Conservation (phyloP, 345 rosid genomes). For the Jatropha curcas region DNA sequence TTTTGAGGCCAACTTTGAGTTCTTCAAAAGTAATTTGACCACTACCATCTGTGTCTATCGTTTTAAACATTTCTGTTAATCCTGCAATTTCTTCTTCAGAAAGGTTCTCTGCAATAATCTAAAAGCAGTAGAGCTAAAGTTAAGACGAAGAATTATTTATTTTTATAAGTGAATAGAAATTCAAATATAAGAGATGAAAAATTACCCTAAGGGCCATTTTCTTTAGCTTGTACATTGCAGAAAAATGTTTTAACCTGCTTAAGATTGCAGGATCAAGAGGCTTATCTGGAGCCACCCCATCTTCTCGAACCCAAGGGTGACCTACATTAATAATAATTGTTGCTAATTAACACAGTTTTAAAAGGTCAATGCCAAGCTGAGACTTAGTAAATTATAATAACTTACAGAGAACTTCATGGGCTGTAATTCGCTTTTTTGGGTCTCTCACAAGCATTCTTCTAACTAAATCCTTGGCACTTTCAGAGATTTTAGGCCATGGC, state of each 20-base stretch:
- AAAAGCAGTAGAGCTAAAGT: not conserved
- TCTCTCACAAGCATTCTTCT: slow-evolving; percentile 73
- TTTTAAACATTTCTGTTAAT: slow-evolving; percentile 65
- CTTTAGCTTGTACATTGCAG: slow-evolving; percentile 83
- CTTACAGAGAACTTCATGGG: slow-evolving; percentile 81
- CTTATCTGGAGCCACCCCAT: slow-evolving; percentile 81
- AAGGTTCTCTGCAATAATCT: slow-evolving; percentile 75
- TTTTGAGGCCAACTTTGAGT: slow-evolving; percentile 69
- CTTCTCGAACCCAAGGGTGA: slow-evolving; percentile 85
- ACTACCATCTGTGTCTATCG: slow-evolving; percentile 67
- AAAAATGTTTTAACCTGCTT: slow-evolving; percentile 72
- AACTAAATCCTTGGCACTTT: slow-evolving; percentile 79
- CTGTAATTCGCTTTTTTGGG: slow-evolving; percentile 61
- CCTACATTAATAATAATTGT: slow-evolving; percentile 33
- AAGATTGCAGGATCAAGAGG: slow-evolving; percentile 75
- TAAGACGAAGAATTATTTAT: not conserved
- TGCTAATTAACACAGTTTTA: too few species aligned
- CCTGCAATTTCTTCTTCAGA: slow-evolving; percentile 82
- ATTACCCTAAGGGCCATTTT: slow-evolving; percentile 80
- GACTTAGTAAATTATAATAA: not conserved
- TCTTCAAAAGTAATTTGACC: slow-evolving; percentile 75
- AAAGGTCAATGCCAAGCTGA: too few species aligned
- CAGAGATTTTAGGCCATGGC: slow-evolving; percentile 90
- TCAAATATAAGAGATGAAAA: not conserved
- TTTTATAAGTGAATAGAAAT: not conserved